phyloP scores from a whole-genome alignment of 1,139 yeast species.

The Debaryomyces udenii region DNA sequence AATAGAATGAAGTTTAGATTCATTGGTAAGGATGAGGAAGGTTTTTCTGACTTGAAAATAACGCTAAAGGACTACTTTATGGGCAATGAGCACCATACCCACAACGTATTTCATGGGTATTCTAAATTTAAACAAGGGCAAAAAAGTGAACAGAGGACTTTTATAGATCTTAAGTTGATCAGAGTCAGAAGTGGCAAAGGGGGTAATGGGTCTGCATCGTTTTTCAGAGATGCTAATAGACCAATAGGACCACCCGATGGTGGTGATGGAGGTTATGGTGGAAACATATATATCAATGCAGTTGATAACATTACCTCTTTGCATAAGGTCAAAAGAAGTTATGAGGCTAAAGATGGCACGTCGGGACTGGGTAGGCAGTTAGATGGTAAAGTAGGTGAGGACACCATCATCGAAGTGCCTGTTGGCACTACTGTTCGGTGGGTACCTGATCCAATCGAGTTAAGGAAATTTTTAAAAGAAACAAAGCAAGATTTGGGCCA shows the following conservation, averaged over 20 bases:
- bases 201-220: slow-evolving; percentile 86
- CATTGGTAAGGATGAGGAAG: slow-evolving; percentile 25
- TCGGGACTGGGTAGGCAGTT: slow-evolving; percentile 75
- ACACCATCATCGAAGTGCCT: slow-evolving; percentile 81
- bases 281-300: slow-evolving; percentile 81
- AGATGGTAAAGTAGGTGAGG: slow-evolving; percentile 83
- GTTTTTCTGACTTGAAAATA: slow-evolving; percentile 27
- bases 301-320: slow-evolving; percentile 70
- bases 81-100: slow-evolving; percentile 47
- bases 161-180: slow-evolving; percentile 66
- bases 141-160: slow-evolving; percentile 43
- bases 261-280: slow-evolving; percentile 97
- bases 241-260: slow-evolving; percentile 96
- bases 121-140: slow-evolving; percentile 34
- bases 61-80: slow-evolving; percentile 43
- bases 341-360: slow-evolving; percentile 72
- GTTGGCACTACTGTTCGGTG: slow-evolving; percentile 86
- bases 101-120: slow-evolving; percentile 39
- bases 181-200: slow-evolving; percentile 80
- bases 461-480: slow-evolving; percentile 39
- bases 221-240: slow-evolving; percentile 81
- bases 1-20: slow-evolving; percentile 20
- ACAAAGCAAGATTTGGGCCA: slow-evolving; percentile 32
- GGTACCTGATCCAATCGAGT: slow-evolving; percentile 74
- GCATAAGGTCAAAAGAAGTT: slow-evolving; percentile 67